Conservation (phyloP, 192 early-diverging fungal genomes). For the Anaeromyces robustus region DNA sequence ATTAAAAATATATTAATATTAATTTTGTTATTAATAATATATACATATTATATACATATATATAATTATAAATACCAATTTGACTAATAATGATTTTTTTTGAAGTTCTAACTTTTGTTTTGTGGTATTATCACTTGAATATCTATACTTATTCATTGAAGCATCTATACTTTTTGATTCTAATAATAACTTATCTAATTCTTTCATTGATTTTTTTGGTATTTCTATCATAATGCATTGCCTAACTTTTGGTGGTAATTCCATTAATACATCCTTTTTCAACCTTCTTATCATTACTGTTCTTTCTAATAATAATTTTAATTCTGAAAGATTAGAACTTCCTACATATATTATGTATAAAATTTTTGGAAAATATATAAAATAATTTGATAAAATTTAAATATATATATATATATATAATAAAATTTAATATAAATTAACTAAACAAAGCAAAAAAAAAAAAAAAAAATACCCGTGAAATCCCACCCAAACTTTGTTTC, state of each 20-base stretch:
- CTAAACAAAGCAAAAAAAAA: too few species aligned
- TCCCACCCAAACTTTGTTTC: constrained; percentile 17
- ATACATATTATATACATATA: too few species aligned
- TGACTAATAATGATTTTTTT: neutral
- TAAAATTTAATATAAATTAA: too few species aligned
- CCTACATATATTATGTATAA: too few species aligned
- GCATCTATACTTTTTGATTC: neutral
- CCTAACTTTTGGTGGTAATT: constrained; percentile 21
- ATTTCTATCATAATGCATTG: constrained; percentile 16
- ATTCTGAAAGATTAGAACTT: constrained; percentile 17
- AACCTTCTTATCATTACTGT: constrained; percentile 26
- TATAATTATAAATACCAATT: neutral
- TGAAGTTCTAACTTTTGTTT: neutral
- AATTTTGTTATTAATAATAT: too few species aligned
- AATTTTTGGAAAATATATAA: too few species aligned
- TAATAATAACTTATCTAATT: constrained; percentile 7
- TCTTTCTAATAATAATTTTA: constrained; percentile 17
- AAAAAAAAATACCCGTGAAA: constrained; percentile 15
- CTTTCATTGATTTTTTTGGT: neutral
- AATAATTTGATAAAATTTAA: too few species aligned
- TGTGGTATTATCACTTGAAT: too few species aligned
- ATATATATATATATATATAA: too few species aligned
- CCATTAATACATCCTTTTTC: constrained; percentile 20
- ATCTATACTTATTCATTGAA: neutral
- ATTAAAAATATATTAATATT: too few species aligned